These are phyloP conservation scores for Colletotrichum sp. DNA, from an alignment of 2,329 filamentous ascomycete species.

Conservation along the genomic window DNA sequence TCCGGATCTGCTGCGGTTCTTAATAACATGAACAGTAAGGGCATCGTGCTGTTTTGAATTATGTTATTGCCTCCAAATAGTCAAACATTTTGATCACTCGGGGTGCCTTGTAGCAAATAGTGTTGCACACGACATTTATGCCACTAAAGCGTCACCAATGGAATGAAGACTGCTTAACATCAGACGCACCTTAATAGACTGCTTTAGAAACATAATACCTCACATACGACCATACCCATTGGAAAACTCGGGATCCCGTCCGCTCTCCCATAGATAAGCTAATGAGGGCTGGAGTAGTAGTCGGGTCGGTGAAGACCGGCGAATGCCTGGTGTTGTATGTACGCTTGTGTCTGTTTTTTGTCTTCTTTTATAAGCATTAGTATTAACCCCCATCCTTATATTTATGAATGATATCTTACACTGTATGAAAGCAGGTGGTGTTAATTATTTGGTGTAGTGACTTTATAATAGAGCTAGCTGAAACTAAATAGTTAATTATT, in stretches of 20 bases:
- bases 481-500: background rate
- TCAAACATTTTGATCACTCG: background rate
- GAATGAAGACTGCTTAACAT: background rate
- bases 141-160: background rate
- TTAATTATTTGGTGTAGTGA: background rate
- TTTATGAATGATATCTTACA: too few species aligned
- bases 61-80: background rate
- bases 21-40: background rate
- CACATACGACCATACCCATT: background rate
- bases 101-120: background rate
- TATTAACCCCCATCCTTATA: too few species aligned
- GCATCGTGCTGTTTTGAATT: background rate
- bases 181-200: background rate
- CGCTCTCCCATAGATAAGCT: background rate
- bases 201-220: accelerated
- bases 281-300: background rate
- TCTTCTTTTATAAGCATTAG: too few species aligned
- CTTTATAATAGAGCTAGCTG: background rate
- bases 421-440: background rate
- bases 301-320: background rate
- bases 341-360: background rate
- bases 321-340: background rate
- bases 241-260: background rate
- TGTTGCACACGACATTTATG: background rate
- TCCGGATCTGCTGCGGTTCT: background rate